These are phyloP conservation scores for Boletellus ananas DNA, from an alignment of 768 basidiomycete genomes.

Conservation along the genomic window DNA sequence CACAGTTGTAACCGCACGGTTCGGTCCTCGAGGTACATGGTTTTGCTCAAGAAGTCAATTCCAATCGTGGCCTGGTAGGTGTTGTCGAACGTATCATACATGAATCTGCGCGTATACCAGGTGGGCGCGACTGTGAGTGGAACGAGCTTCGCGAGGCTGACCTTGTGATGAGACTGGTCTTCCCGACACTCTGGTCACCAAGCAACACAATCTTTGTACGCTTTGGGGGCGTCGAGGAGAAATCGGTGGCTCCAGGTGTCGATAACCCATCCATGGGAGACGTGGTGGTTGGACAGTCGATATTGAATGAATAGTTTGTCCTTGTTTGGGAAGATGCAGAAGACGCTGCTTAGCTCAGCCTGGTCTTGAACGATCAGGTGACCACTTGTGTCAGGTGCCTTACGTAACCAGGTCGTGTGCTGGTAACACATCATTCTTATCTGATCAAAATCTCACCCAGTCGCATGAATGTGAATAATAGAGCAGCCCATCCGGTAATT, in stretches of 20 bases:
- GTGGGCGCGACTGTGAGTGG: background rate
- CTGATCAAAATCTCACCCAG: too few species aligned
- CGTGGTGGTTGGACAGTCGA: background rate
- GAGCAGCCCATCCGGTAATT: too few species aligned
- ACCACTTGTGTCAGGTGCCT: too few species aligned
- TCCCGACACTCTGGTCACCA: slow-evolving; percentile 97
- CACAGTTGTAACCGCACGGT: slow-evolving; percentile 96
- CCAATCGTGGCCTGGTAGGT: slow-evolving; percentile 98
- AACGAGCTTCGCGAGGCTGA: slow-evolving; percentile 32
- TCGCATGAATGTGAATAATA: too few species aligned
- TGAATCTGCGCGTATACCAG: slow-evolving; percentile 56
- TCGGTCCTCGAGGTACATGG: slow-evolving; percentile 98
- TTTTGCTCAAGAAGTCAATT: slow-evolving; percentile 99
- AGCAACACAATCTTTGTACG: slow-evolving; percentile 95
- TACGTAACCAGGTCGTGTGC: too few species aligned
- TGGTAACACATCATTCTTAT: too few species aligned
- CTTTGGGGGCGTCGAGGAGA: slow-evolving; percentile 86
- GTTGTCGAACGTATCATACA: slow-evolving; percentile 99
- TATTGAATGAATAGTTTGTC: slow-evolving; percentile 12
- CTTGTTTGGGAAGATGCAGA: slow-evolving; percentile 21
- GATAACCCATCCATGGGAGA: slow-evolving; percentile 44
- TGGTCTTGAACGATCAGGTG: too few species aligned
- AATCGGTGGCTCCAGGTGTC: slow-evolving; percentile 75
- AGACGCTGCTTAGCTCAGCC: too few species aligned
- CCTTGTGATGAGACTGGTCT: slow-evolving; percentile 97